phyloP scores from a whole-genome alignment of 169 alveolate genomes.

The Eimeria acervulina region DNA sequence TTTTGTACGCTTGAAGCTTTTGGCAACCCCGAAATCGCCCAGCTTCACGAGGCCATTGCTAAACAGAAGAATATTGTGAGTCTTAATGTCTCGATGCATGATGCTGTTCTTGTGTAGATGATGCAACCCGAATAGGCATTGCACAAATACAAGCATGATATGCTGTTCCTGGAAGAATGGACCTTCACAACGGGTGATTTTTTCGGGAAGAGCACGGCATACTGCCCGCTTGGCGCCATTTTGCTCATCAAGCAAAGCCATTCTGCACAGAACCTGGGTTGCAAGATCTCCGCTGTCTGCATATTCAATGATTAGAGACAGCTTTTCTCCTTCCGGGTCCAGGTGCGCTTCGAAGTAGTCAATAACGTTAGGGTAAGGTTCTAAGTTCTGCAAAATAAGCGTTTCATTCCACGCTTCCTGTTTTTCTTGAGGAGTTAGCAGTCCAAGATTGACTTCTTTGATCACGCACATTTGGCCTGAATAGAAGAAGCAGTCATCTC shows the following conservation, averaged over 20 bases:
- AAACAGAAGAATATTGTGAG: conserved; percentile 95
- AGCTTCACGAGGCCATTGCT: conserved; percentile 90
- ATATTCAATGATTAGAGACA: conserved; percentile 52
- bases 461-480: conserved; percentile 54
- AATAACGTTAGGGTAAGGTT: conserved; percentile 67
- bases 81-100: conserved; percentile 96
- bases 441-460: conserved; percentile 61
- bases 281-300: conserved; percentile 74
- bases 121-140: conserved; percentile 92
- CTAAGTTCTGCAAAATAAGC: conserved; percentile 42
- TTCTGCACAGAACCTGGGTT: conserved; percentile 38
- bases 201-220: not conserved
- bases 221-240: not conserved
- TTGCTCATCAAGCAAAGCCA: conserved; percentile 53
- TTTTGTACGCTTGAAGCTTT: conserved; percentile 89
- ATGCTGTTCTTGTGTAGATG: conserved; percentile 95
- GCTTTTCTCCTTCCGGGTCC: conserved; percentile 28
- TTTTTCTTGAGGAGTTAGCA: not conserved
- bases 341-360: conserved; percentile 21
- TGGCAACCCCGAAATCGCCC: conserved; percentile 97
- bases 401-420: conserved; percentile 72
- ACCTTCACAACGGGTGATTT: not conserved
- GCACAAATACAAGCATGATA: conserved; percentile 89
- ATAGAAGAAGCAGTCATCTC: not conserved
- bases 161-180: conserved; percentile 67